Percentiles rank a stretch among this genome's conserved stretches.
These are phyloP conservation scores for Mycotypha africana DNA, from an alignment of 371 early-diverging fungal genomes.

Conservation along the genomic window DNA sequence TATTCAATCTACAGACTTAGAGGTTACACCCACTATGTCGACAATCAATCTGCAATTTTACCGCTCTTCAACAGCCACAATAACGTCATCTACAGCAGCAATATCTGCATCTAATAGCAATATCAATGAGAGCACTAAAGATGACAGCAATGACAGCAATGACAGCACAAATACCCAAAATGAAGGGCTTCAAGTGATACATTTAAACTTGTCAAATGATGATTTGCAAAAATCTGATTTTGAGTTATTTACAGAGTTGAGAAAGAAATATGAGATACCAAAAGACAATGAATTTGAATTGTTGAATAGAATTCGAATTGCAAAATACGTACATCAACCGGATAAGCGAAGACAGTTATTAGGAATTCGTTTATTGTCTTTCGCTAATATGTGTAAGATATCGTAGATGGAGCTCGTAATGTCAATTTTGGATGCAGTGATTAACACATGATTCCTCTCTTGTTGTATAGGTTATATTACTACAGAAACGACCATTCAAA, in stretches of 20 bases:
- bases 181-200: conserved; percentile 19
- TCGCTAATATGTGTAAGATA: conserved; percentile 64
- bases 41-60: conserved; percentile 60
- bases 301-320: conserved; percentile 74
- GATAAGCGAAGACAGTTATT: conserved; percentile 52
- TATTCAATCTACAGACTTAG: conserved; percentile 35
- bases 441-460: not conserved
- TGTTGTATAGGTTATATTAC: conserved; percentile 45
- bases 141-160: too few relatives aligned
- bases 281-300: conserved; percentile 72
- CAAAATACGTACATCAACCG: conserved; percentile 52
- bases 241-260: conserved; percentile 40
- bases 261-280: conserved; percentile 67
- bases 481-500: conserved; percentile 67
- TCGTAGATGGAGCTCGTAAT: too few relatives aligned
- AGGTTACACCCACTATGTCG: conserved; percentile 45
- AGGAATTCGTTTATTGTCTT: conserved; percentile 72
- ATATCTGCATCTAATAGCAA: not conserved
- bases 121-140: not conserved
- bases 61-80: conserved; percentile 37
- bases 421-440: not conserved
- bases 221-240: conserved; percentile 21
- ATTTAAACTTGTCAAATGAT: conserved; percentile 4
- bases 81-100: not conserved
- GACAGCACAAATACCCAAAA: not conserved